Conservation (phyloP, 176 grass and related monocot species). For the Thalia dealbata region DNA sequence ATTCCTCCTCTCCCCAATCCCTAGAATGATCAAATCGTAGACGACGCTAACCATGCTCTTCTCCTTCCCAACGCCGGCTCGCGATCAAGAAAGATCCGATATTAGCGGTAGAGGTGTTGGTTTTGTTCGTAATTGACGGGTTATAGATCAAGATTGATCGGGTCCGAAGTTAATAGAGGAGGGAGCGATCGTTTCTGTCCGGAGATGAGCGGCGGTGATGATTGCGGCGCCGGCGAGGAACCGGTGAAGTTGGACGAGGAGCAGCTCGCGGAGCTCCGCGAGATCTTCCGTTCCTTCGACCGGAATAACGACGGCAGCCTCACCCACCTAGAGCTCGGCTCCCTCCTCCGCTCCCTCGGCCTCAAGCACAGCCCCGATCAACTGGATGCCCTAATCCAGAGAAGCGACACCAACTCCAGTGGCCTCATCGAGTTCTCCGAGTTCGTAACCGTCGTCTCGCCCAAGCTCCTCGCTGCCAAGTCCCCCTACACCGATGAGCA, state of each 20-base stretch:
- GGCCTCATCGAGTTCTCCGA: constrained; percentile 95
- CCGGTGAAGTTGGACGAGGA: constrained; percentile 36
- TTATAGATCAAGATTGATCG: not conserved
- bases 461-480: constrained; percentile 49
- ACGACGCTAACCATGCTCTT: not conserved
- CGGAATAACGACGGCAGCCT: constrained; percentile 80
- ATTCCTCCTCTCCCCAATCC: not conserved
- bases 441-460: constrained; percentile 67
- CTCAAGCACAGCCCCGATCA: constrained; percentile 59
- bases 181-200: not conserved
- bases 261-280: constrained; percentile 57
- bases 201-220: constrained; percentile 20
- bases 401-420: constrained; percentile 68
- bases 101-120: not conserved
- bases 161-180: not conserved
- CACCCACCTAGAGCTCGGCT: constrained; percentile 86
- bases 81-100: not conserved
- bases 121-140: not conserved
- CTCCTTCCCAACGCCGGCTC: not conserved
- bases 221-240: constrained; percentile 5
- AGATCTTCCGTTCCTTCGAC: constrained; percentile 90
- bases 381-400: constrained; percentile 60
- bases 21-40: not conserved
- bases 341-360: constrained; percentile 67
- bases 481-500: constrained; percentile 82